These are phyloP conservation scores for Candida nemodendra DNA, from an alignment of 805 yeast genomes.

Conservation along the genomic window DNA sequence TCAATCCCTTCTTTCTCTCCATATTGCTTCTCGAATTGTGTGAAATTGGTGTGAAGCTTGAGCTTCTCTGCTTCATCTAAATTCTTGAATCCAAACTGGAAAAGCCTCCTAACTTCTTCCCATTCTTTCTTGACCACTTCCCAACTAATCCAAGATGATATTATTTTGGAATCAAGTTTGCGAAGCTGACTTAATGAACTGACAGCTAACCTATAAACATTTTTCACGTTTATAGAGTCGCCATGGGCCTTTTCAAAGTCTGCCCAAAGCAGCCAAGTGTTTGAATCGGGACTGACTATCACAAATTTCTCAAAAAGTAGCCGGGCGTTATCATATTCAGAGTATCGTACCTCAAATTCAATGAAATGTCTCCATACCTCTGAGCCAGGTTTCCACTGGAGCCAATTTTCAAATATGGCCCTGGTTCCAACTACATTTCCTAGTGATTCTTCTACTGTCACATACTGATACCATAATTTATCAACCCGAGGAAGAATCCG, in stretches of 20 bases:
- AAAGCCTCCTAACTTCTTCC: slow-evolving; percentile 63
- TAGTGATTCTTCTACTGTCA: slow-evolving; percentile 77
- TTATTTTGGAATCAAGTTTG: slow-evolving; percentile 39
- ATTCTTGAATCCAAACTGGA: slow-evolving; percentile 46
- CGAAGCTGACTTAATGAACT: slow-evolving; percentile 44
- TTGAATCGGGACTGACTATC: slow-evolving; percentile 47
- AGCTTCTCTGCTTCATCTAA: slow-evolving; percentile 33
- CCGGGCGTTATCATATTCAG: slow-evolving; percentile 52
- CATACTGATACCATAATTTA: slow-evolving; percentile 83
- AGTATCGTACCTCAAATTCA: slow-evolving; percentile 67
- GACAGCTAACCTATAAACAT: slow-evolving; percentile 64
- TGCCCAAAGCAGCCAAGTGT: slow-evolving; percentile 76
- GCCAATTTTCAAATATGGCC: slow-evolving; percentile 74
- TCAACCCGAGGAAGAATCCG: slow-evolving; percentile 72
- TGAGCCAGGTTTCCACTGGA: slow-evolving; percentile 64
- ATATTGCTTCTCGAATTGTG: slow-evolving; percentile 63
- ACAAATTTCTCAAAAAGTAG: slow-evolving; percentile 57
- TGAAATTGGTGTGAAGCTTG: slow-evolving; percentile 41
- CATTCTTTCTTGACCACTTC: slow-evolving; percentile 59
- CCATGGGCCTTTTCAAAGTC: slow-evolving; percentile 63
- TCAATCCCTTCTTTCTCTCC: slow-evolving; percentile 59
- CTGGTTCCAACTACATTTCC: slow-evolving; percentile 63
- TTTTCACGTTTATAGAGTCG: slow-evolving; percentile 45
- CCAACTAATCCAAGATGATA: slow-evolving; percentile 65
- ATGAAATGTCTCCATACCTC: slow-evolving; percentile 76